Evolutionary conservation across 805 yeast genomes (phyloP).

Genomic region (Komagataella populi): DNA sequence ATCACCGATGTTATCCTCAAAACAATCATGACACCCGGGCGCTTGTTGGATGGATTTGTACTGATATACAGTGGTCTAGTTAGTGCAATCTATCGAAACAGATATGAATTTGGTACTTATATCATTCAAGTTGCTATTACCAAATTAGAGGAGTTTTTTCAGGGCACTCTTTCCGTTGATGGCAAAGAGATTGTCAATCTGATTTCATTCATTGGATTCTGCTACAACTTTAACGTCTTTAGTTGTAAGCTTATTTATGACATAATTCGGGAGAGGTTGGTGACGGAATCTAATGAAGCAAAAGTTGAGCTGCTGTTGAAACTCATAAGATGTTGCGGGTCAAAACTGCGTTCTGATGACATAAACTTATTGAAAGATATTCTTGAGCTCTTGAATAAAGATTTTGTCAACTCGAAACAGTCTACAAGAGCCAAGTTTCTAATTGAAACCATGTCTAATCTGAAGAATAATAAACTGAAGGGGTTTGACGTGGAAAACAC

Average conservation of each 20-base stretch:
- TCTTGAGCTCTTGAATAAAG: conserved; percentile 39
- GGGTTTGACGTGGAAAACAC: conserved; percentile 34
- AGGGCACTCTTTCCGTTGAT: conserved; percentile 10
- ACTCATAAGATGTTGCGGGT: conserved; percentile 65
- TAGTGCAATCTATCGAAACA: conserved; percentile 69
- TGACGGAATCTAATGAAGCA: conserved; percentile 38
- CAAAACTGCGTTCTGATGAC: conserved; percentile 81
- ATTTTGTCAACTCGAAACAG: conserved; percentile 22
- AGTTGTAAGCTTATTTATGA: conserved; percentile 70
- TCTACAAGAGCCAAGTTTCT: conserved; percentile 58
- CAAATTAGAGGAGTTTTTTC: conserved; percentile 33
- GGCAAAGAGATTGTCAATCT: conserved; percentile 34
- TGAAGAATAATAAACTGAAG: conserved; percentile 76
- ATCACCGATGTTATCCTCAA: conserved; percentile 52
- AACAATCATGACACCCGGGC: conserved; percentile 47
- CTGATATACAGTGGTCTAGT: conserved; percentile 67
- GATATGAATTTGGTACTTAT: conserved; percentile 82
- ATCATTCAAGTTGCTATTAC: conserved; percentile 76
- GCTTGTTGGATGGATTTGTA: conserved; percentile 66
- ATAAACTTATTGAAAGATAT: conserved; percentile 77
- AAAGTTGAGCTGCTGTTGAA: conserved; percentile 70
- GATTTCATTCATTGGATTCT: conserved; percentile 59
- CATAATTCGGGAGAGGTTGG: conserved; percentile 31
- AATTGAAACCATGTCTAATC: conserved; percentile 70
- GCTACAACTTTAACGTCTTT: conserved; percentile 66